Evolutionary conservation across 257 asterid species (phyloP).

Genomic region (Jasminum sambac): DNA sequence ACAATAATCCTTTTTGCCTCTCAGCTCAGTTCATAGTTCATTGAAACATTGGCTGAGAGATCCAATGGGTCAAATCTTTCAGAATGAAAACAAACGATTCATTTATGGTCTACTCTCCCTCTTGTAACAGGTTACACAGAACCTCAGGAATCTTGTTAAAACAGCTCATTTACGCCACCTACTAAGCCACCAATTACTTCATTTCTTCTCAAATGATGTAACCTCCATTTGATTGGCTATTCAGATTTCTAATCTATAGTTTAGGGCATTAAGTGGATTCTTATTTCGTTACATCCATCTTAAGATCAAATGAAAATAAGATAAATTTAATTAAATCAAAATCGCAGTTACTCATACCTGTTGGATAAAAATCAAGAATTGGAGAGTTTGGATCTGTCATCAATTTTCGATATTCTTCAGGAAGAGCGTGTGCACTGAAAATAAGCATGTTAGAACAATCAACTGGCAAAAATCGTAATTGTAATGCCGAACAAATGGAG

Average conservation of each 20-base stretch:
- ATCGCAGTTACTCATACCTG: slow-evolving; percentile 45
- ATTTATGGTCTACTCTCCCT: not conserved
- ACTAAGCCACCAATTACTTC: not conserved
- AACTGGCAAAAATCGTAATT: slow-evolving; percentile 5
- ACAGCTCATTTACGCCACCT: not conserved
- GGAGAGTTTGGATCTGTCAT: slow-evolving; percentile 96
- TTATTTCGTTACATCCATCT: not conserved
- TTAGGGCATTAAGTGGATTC: too few species aligned
- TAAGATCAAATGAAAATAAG: not conserved
- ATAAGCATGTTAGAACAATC: slow-evolving; percentile 36
- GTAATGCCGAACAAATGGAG: slow-evolving; percentile 13
- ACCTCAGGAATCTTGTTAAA: not conserved
- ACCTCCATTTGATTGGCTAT: not conserved
- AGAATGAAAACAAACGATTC: not conserved
- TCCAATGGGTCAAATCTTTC: not conserved
- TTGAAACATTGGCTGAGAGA: not conserved
- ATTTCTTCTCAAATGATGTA: not conserved
- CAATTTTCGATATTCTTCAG: slow-evolving; percentile 75
- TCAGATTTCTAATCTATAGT: not conserved
- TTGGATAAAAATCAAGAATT: slow-evolving; percentile 88
- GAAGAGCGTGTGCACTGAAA: slow-evolving; percentile 94
- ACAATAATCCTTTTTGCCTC: not conserved
- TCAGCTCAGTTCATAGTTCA: not conserved
- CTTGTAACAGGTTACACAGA: not conserved
- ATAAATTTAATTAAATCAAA: not conserved